Evolutionary conservation across 164 flowering plant genomes (phyloP).

Genomic region (Echeveria elegans): DNA sequence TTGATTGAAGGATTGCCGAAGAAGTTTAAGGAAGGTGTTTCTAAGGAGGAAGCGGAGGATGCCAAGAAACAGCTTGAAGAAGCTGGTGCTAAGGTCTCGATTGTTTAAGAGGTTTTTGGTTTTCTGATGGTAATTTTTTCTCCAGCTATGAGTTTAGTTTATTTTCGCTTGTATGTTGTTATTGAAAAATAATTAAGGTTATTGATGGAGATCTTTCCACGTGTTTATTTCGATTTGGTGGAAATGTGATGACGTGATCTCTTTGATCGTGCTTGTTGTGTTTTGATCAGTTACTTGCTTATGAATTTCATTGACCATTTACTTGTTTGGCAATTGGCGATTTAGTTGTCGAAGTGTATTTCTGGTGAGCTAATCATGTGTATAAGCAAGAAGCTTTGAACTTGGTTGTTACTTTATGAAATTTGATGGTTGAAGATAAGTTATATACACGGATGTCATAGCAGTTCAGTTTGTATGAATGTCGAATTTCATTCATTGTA

Average conservation of each 20-base stretch:
- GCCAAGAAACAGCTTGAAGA: slow-evolving; percentile 95
- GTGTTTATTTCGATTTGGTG: neutral
- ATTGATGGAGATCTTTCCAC: too few species aligned
- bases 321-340: neutral
- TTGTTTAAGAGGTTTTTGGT: too few species aligned
- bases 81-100: too few species aligned
- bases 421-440: neutral
- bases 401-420: neutral
- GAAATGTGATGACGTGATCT: neutral
- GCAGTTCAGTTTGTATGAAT: too few species aligned
- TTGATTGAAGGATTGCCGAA: too few species aligned
- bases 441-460: neutral
- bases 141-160: neutral
- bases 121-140: neutral
- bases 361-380: neutral
- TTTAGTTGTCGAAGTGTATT: too few species aligned
- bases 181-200: too few species aligned
- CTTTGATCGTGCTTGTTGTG: too few species aligned
- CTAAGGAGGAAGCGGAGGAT: slow-evolving; percentile 91
- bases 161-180: neutral
- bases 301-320: neutral
- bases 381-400: neutral
- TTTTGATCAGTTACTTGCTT: too few species aligned
- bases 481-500: neutral
- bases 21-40: slow-evolving; percentile 60